Evolutionary conservation across 2,329 filamentous ascomycete species (phyloP), one percentile per base, ranked within the genome.

Genomic region (Botrytis hyacinthi): DNA sequence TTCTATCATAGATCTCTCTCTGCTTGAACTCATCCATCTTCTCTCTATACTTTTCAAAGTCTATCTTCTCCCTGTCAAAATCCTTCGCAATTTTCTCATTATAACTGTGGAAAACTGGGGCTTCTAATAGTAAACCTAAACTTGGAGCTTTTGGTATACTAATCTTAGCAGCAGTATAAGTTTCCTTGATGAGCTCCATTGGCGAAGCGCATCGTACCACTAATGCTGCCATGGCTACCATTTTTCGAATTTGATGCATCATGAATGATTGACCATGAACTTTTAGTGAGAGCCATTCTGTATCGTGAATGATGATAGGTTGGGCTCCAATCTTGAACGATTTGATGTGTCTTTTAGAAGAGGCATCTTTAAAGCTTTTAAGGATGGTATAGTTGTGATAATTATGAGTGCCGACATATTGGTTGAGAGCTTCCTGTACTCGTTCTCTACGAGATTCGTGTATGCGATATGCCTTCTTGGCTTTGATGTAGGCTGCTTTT

Each of bases 171-270:
- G 86, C 81, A 1, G 88, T 89, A 82, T 97, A 97, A 74, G 90
- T 93, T 75, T 97, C 88, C 0, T 84, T 82, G 77, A 99, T 93
- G 42, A 92, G 89, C 18, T 88, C 84, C 6, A 90, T 85, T 6
- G 92, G 86, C n/a, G 91, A 91, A 69, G 94, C 96, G 81, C 93
- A 97, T 54, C 96, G 91, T 10, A 97, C 92, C 9, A 95, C 86
- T 74, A 99, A 86, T 48, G 93, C 90, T 14, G 90, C 93, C 92
- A 99, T 94, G 73, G 93, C 94, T 26, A 99, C 93, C 96, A 99
- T 98, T 84, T 98, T 99, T 80, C 96, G 92, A 83, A 99, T 99
- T 84, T 99, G 96, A 83, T 99, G 96, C 96, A 99, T 99, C 96
- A 99, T 99, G 87, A 99, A 99, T 80, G 92, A 95, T 83, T 99